phyloP scores from a whole-genome alignment of 805 yeast species.

The Wickerhamomyces tratensis region DNA sequence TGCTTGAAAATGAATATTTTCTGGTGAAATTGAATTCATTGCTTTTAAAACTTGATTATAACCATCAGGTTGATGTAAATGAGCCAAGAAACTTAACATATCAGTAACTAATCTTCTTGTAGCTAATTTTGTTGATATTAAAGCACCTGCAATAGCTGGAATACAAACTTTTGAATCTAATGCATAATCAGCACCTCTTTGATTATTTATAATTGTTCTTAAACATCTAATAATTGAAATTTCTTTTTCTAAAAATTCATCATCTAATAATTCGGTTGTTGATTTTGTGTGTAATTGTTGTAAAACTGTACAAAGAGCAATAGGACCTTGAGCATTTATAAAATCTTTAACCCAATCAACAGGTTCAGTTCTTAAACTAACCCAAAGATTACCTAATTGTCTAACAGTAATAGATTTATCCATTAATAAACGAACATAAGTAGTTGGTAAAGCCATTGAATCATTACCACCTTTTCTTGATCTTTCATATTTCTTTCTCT shows the following conservation, averaged over 20 bases:
- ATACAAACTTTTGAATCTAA: slow-evolving; percentile 34
- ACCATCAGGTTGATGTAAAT: slow-evolving; percentile 34
- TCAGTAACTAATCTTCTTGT: slow-evolving; percentile 80
- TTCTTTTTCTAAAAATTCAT: slow-evolving; percentile 57
- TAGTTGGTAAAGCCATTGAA: slow-evolving; percentile 42
- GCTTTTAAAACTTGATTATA: slow-evolving; percentile 45
- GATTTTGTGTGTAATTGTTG: slow-evolving; percentile 34
- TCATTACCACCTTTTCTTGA: slow-evolving; percentile 19
- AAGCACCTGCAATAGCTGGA: slow-evolving; percentile 58
- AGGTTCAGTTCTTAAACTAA: slow-evolving; percentile 85
- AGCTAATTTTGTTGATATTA: slow-evolving; percentile 62
- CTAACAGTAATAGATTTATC: slow-evolving; percentile 57
- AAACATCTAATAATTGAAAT: slow-evolving; percentile 69
- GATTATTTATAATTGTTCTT: slow-evolving; percentile 58
- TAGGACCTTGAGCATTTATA: slow-evolving; percentile 72
- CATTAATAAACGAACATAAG: slow-evolving; percentile 65
- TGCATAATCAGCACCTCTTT: slow-evolving; percentile 52
- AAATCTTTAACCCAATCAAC: slow-evolving; percentile 74
- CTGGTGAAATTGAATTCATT: slow-evolving; percentile 17
- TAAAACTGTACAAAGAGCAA: slow-evolving; percentile 60
- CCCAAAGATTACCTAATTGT: slow-evolving; percentile 80
- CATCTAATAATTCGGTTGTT: slow-evolving; percentile 19
- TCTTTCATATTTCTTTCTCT: slow-evolving; percentile 44
- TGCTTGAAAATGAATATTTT: slow-evolving; percentile 20
- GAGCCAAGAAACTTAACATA: slow-evolving; percentile 48